Evolutionary conservation across 306 rosid genomes (phyloP), one percentile per base, ranked within the genome.

Genomic region (Neltuma alba): DNA sequence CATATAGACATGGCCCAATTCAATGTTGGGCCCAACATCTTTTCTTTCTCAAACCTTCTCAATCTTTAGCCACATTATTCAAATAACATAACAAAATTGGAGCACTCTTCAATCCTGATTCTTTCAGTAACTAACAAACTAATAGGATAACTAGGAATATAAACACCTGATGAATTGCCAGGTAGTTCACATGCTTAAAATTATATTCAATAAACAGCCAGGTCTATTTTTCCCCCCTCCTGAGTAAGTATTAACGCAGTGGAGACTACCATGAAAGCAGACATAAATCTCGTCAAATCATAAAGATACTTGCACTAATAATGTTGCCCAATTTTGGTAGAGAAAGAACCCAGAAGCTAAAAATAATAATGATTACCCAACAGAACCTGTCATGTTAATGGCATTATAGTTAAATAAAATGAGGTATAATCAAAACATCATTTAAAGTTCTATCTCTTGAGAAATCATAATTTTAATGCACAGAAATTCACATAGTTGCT

Each of bases 401-500:
- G n/a, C 3, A 73, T 44, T 58, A 34, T 5, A 60, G 33, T 44
- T 18, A 68, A 37, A 75, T 9, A 48, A 42, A 33, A 75, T 15
- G 14, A 8, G 63, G 52, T 14, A 66, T 3, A 6, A 37, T 7
- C 11, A 13, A 33, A 81, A 70, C 70, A 10, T 9, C 31, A 41
- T 69, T 74, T 37, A 16, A 63, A 58, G 65, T 74, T n/a, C 55
- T 25, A 74, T 50, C 55, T 55, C 63, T 23, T 15, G n/a, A 20
- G 27, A 31, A 50, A 54, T 31, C 20, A 66, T 18, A 75, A 54
- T 34, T 40, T 34, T 14, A 41, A 48, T 61, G 47, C 55, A 54
- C 25, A 76, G 70, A 55, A 84, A 66, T 70, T 77, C 33, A 41
- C 9, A 62, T 25, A 38, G 66, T 84, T 54, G 11, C 37, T 55